Base-by-base conservation (phyloP, 2,329 filamentous ascomycete genomes). In the Bipolaris cookei region DNA sequence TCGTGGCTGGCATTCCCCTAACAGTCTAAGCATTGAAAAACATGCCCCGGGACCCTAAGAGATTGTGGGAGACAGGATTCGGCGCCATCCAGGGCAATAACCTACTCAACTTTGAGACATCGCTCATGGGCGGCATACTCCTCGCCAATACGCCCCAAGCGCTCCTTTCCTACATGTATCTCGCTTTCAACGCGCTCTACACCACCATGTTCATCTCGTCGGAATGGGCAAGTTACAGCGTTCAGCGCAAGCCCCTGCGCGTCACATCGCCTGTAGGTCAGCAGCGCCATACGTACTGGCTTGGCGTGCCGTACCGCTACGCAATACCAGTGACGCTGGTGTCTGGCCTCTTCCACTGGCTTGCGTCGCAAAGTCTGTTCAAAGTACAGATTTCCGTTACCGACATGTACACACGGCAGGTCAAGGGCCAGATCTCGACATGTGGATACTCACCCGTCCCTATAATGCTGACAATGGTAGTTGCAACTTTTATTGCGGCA, bases 61-160 rank as follows among this genome's bases (percentile, higher is more conserved):
- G 54, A 30, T 42, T 62, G 1, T 64, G 58, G 59, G 43, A 51
- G 16, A 52, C 54, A n/a, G 55, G 59, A 1, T 64, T 66, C 4
- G 59, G 59, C 21, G 49, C 43, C 5, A 52, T 66, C 20, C 42
- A 56, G 4, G 53, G 56, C 20, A 59, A 61, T 10, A 66, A 64
- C 14, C 45, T 65, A 3, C 32, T 64, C 8, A 30, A 21, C 3
- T 20, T 55, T n/a, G 38, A 32, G 11, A 54, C 43, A 13, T 53
- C 51, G 3, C 48, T 64, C 0, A 28, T 54, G 8, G 47, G 58
- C 2, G 51, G 44, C 10, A 64, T 76, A 0, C 59, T 83, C 4
- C 28, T 82, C 0, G 78, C 78, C 30, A 84, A 84, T 61, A 47
- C 72, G 1, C 80, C 81, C 1, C 82, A 84, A 59, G 63, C 80